Evolutionary conservation across 371 early-diverging fungal species (phyloP).

Genomic region (Mortierella sp.): DNA sequence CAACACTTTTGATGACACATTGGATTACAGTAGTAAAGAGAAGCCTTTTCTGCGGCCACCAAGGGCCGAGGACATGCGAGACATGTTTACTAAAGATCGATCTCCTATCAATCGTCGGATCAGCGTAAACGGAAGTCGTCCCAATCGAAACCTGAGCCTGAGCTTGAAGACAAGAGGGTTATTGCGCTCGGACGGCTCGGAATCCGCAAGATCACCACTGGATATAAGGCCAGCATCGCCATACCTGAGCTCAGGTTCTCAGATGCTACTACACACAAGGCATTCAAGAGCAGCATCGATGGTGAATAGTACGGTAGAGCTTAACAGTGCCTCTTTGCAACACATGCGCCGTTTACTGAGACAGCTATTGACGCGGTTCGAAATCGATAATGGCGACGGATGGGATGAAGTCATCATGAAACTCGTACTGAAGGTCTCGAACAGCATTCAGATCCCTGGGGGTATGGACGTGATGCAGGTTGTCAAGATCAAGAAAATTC

Average conservation of each 20-base stretch:
- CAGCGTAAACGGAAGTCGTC: slow-evolving; percentile 42
- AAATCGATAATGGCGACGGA: slow-evolving; percentile 54
- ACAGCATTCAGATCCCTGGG: slow-evolving; percentile 81
- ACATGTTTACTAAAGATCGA: slow-evolving; percentile 52
- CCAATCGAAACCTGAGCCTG: slow-evolving; percentile 43
- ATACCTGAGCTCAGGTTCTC: slow-evolving; percentile 37
- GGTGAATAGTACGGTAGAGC: slow-evolving; percentile 68
- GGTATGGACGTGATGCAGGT: slow-evolving; percentile 89
- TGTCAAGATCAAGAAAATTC: slow-evolving; percentile 93
- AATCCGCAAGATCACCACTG: slow-evolving; percentile 44
- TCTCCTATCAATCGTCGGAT: slow-evolving; percentile 51
- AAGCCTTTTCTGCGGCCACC: slow-evolving; percentile 14
- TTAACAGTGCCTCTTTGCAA: slow-evolving; percentile 74
- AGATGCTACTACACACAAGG: slow-evolving; percentile 51
- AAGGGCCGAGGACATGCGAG: slow-evolving; percentile 36
- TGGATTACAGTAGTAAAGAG: slow-evolving; percentile 20
- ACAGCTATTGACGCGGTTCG: slow-evolving; percentile 61
- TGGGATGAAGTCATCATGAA: slow-evolving; percentile 85
- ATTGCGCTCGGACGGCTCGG: slow-evolving; percentile 48
- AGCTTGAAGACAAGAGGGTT: slow-evolving; percentile 49
- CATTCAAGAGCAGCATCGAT: slow-evolving; percentile 63
- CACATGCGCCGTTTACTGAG: slow-evolving; percentile 76
- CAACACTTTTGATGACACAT: slow-evolving; percentile 38
- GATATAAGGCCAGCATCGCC: slow-evolving; percentile 50
- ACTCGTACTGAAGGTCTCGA: slow-evolving; percentile 74